phyloP scores from a whole-genome alignment of 345 rosid genomes.

The Brassica juncea region DNA sequence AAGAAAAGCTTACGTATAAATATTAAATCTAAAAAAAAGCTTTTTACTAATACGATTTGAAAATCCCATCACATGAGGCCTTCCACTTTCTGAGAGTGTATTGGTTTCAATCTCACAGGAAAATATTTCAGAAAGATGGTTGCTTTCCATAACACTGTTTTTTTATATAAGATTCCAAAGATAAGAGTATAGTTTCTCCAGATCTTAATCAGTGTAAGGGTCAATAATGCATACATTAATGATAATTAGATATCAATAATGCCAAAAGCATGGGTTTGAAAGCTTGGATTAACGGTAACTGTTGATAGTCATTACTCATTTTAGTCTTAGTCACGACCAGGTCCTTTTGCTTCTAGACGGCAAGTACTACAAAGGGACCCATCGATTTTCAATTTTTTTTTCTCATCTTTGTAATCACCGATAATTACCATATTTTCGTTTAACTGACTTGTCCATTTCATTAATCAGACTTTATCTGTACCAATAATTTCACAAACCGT shows the following conservation, averaged over 20 bases:
- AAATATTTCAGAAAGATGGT: too few species aligned
- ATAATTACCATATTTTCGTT: neutral
- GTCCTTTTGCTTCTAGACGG: constrained; percentile 2
- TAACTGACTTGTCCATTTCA: neutral
- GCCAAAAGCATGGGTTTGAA: neutral
- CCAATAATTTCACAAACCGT: constrained; percentile 16
- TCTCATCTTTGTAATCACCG: too few species aligned
- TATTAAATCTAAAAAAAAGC: too few species aligned
- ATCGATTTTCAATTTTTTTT: too few species aligned
- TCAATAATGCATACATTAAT: neutral
- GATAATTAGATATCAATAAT: neutral
- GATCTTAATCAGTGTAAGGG: neutral
- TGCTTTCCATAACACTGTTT: neutral
- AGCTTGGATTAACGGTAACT: constrained; percentile 22
- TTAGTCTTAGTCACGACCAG: constrained; percentile 2
- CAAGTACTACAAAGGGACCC: neutral
- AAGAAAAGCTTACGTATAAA: too few species aligned
- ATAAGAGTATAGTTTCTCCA: neutral
- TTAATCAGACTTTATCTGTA: neutral
- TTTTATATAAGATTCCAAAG: neutral
- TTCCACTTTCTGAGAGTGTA: too few species aligned
- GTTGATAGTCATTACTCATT: neutral
- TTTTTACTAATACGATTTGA: too few species aligned
- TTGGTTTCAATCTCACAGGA: too few species aligned
- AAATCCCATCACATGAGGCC: too few species aligned